phyloP scores from a whole-genome alignment of 768 basidiomycete genomes.

The Rhizopogon roseolus region DNA sequence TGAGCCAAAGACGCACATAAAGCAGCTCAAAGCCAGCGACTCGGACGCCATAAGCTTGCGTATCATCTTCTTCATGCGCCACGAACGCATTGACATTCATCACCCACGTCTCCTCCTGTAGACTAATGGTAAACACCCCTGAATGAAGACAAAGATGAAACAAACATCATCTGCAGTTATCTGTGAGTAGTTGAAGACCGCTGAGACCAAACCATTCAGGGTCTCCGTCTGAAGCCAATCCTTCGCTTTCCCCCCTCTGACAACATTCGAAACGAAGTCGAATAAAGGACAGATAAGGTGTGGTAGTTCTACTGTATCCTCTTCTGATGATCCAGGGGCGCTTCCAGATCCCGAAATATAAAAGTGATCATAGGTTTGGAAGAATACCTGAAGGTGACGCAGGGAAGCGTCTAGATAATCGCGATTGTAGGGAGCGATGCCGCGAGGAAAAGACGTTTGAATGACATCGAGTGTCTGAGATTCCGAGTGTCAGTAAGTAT shows the following conservation, averaged over 20 bases:
- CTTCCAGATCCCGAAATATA: conserved; percentile 55
- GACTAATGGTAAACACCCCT: conserved; percentile 2
- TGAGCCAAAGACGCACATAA: conserved; percentile 39
- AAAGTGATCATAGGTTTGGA: conserved; percentile 54
- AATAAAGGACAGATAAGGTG: conserved; percentile 75
- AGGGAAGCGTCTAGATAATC: conserved; percentile 57
- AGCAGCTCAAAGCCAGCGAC: conserved; percentile 83
- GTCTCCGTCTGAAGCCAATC: conserved; percentile 57
- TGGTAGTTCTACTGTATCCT: conserved; percentile 69
- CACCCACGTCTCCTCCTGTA: conserved; percentile 87
- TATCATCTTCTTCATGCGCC: conserved; percentile 92
- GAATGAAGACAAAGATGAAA: conserved; percentile 4
- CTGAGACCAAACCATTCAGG: conserved; percentile 44
- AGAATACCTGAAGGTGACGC: conserved; percentile 53
- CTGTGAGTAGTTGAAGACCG: conserved; percentile 68
- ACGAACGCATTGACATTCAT: conserved; percentile 89
- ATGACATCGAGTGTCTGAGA: conserved; percentile 74
- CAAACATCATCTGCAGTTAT: conserved; percentile 89
- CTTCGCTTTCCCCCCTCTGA: conserved; percentile 59
- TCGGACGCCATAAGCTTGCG: conserved; percentile 74
- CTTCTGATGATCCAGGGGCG: conserved; percentile 66
- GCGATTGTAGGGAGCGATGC: conserved; percentile 57
- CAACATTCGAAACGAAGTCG: conserved; percentile 70
- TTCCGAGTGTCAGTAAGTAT: background rate
- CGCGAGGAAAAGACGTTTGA: conserved; percentile 76